Conservation (phyloP, 106 monocot genomes). For the Dendrobium huoshanense region DNA sequence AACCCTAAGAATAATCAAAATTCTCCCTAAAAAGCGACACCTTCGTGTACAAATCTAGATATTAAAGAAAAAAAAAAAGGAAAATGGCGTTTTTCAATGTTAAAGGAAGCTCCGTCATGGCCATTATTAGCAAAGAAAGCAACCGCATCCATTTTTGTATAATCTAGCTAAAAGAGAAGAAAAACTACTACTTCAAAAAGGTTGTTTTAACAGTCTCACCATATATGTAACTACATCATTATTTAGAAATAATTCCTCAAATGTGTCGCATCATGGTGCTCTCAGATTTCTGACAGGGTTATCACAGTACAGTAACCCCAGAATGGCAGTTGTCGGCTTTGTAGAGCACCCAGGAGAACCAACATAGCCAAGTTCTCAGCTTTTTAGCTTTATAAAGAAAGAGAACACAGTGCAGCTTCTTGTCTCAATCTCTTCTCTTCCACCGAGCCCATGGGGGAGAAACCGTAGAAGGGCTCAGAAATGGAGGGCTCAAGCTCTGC, state of each 20-base stretch:
- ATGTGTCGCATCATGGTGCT: neutral
- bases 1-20: neutral
- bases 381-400: conserved; percentile 3
- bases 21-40: neutral
- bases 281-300: neutral
- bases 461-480: conserved; percentile 1
- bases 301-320: conserved; percentile 1
- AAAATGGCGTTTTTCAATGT: neutral
- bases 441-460: neutral
- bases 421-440: neutral
- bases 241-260: neutral
- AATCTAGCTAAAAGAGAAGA: too few relatives aligned
- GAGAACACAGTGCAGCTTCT: neutral
- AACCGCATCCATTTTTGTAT: too few relatives aligned
- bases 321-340: conserved; percentile 27
- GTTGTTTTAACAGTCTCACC: too few relatives aligned
- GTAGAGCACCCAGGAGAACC: neutral
- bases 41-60: neutral
- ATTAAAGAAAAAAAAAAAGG: neutral
- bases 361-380: neutral
- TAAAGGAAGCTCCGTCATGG: too few relatives aligned
- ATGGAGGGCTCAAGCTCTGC: conserved; percentile 40
- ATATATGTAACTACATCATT: neutral
- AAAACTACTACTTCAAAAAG: too few relatives aligned
- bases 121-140: too few relatives aligned